Evolutionary conservation across 2,329 filamentous ascomycete species (phyloP).

Genomic region (Colletotrichum sp.): DNA sequence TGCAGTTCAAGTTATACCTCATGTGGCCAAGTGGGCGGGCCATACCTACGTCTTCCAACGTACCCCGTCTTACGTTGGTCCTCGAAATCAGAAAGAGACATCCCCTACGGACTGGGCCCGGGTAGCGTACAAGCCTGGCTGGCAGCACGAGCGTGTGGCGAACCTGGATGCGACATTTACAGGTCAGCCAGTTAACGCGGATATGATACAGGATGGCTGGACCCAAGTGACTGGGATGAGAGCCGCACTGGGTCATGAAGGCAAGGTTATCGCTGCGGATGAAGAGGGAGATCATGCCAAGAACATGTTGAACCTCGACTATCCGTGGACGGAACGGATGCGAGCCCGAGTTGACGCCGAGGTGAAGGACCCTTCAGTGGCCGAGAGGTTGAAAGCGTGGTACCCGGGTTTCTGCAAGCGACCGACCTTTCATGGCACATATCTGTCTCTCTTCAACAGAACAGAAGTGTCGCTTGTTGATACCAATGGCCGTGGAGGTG

Average conservation of each 20-base stretch:
- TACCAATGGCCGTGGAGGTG: neutral
- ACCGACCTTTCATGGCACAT: neutral
- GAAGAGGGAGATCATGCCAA: neutral
- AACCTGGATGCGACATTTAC: neutral
- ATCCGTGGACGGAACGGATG: neutral
- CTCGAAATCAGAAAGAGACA: slow-evolving; percentile 40
- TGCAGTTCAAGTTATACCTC: slow-evolving; percentile 47
- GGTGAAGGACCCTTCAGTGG: neutral
- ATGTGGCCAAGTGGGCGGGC: slow-evolving; percentile 49
- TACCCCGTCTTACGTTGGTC: slow-evolving; percentile 49
- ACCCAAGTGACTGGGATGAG: neutral
- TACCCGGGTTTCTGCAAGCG: neutral
- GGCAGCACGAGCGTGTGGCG: slow-evolving; percentile 42
- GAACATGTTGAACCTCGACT: neutral
- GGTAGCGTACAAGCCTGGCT: slow-evolving; percentile 44
- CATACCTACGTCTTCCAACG: slow-evolving; percentile 61
- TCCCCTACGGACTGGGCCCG: slow-evolving; percentile 40
- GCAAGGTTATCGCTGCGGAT: neutral
- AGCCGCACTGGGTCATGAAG: neutral
- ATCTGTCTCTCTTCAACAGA: neutral
- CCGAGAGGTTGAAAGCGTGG: neutral
- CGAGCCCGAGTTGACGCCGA: neutral
- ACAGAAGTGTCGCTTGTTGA: neutral
- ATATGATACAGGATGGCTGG: neutral
- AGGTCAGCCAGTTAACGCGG: neutral